Evolutionary conservation across 1,284 basidiomycete genomes (phyloP).

Genomic region (Fomes fomentarius): DNA sequence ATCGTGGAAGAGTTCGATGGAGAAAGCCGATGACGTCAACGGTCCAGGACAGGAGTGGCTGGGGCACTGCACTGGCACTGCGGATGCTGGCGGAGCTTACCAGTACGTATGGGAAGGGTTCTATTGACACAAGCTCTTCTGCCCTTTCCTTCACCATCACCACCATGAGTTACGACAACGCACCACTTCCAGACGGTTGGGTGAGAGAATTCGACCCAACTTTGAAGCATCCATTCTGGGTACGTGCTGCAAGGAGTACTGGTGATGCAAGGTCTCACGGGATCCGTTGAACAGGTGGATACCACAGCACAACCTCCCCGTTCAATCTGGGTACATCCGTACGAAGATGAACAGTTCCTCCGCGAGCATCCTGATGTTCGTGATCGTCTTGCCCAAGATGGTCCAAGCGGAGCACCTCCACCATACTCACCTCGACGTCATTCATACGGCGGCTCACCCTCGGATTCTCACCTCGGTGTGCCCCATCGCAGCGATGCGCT

Average conservation of each 20-base stretch:
- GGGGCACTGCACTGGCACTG: too few relatives aligned
- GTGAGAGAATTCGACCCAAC: constrained; percentile 52
- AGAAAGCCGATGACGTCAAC: too few relatives aligned
- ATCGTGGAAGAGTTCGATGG: too few relatives aligned
- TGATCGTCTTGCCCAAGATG: constrained; percentile 38
- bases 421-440: constrained; percentile 37
- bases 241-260: constrained; percentile 24
- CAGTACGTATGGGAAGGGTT: too few relatives aligned
- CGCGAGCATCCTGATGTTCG: constrained; percentile 54
- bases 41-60: too few relatives aligned
- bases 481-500: constrained; percentile 6
- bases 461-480: constrained; percentile 9
- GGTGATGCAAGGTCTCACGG: constrained; percentile 14
- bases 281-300: constrained; percentile 51
- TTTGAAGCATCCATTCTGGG: constrained; percentile 49
- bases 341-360: constrained; percentile 67
- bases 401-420: constrained; percentile 23
- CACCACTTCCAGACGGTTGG: constrained; percentile 63
- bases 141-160: constrained; percentile 7
- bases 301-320: constrained; percentile 65
- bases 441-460: constrained; percentile 32
- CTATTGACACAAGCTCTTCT: too few relatives aligned
- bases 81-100: not conserved
- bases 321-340: constrained; percentile 72
- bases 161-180: constrained; percentile 27